These are phyloP conservation scores for Phytopythium sindhum DNA, from an alignment of 352 stramenopile genomes.

Conservation along the genomic window DNA sequence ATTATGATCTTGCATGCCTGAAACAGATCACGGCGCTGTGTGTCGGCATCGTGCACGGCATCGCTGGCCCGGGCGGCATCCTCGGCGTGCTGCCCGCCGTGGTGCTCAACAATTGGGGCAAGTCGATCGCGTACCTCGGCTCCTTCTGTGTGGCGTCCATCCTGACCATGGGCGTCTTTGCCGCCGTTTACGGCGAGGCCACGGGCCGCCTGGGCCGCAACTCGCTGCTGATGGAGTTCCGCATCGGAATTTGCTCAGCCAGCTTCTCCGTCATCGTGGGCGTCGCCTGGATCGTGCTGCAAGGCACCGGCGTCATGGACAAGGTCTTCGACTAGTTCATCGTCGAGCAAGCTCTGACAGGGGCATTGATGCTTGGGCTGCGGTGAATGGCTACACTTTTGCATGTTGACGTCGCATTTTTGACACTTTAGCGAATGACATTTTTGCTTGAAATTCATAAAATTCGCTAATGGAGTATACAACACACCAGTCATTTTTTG, in stretches of 20 bases:
- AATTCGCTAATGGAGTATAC: too few relatives aligned
- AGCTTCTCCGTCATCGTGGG: slow-evolving; percentile 74
- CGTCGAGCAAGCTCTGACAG: background rate
- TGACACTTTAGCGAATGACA: background rate
- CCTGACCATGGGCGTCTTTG: slow-evolving; percentile 89
- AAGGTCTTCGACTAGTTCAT: slow-evolving; percentile 50
- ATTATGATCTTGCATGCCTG: slow-evolving; percentile 2
- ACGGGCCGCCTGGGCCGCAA: slow-evolving; percentile 52
- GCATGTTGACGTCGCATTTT: background rate
- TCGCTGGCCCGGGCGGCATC: slow-evolving; percentile 56
- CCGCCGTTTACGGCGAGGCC: slow-evolving; percentile 74
- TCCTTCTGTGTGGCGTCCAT: slow-evolving; percentile 88
- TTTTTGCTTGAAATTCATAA: too few relatives aligned
- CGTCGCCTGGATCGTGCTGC: slow-evolving; percentile 69
- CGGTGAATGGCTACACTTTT: background rate
- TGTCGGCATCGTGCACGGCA: slow-evolving; percentile 80
- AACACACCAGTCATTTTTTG: too few relatives aligned
- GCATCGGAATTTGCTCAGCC: slow-evolving; percentile 66
- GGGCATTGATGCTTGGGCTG: background rate
- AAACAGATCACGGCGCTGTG: slow-evolving; percentile 62
- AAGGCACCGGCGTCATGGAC: slow-evolving; percentile 60
- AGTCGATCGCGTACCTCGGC: slow-evolving; percentile 79
- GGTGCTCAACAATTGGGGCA: slow-evolving; percentile 55
- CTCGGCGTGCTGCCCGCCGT: slow-evolving; percentile 86
- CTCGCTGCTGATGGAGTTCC: slow-evolving; percentile 51